These are phyloP conservation scores for Spergularia marina DNA, from an alignment of 148 eudicot species.

Conservation along the genomic window DNA sequence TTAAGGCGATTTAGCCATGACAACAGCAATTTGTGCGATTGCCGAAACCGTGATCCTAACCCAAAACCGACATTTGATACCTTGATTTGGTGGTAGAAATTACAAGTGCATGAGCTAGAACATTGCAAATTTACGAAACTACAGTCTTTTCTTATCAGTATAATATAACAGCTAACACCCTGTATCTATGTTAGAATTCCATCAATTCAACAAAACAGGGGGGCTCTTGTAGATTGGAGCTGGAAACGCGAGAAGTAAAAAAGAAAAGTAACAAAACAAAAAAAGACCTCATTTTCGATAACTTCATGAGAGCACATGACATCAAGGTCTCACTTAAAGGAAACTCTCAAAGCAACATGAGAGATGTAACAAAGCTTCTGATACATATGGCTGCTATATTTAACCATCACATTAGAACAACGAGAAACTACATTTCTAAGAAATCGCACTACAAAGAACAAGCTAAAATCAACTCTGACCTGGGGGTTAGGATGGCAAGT, in stretches of 20 bases:
- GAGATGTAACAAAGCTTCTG: background rate
- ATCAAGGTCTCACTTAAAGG: background rate
- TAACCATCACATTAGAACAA: slow-evolving; percentile 7
- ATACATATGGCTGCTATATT: slow-evolving; percentile 4
- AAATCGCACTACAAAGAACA: background rate
- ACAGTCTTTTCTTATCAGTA: no score
- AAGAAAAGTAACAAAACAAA: background rate
- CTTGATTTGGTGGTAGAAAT: no score
- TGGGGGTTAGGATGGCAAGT: slow-evolving; percentile 17
- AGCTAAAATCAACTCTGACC: slow-evolving; percentile 15
- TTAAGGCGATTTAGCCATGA: no score
- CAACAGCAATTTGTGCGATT: no score
- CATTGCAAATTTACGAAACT: no score
- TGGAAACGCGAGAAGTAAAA: background rate
- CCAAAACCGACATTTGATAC: no score
- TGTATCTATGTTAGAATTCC: no score
- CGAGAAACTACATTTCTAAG: background rate
- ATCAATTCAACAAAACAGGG: no score
- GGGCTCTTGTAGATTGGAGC: no score
- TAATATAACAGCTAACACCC: no score
- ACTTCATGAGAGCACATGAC: background rate
- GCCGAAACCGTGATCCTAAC: no score
- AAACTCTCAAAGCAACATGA: background rate
- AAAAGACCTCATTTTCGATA: background rate
- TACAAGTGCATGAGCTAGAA: no score